Percentiles rank a stretch among this genome's conserved stretches.
These are phyloP conservation scores for Sicyos edulis DNA, from an alignment of 306 rosid genomes.

Conservation along the genomic window DNA sequence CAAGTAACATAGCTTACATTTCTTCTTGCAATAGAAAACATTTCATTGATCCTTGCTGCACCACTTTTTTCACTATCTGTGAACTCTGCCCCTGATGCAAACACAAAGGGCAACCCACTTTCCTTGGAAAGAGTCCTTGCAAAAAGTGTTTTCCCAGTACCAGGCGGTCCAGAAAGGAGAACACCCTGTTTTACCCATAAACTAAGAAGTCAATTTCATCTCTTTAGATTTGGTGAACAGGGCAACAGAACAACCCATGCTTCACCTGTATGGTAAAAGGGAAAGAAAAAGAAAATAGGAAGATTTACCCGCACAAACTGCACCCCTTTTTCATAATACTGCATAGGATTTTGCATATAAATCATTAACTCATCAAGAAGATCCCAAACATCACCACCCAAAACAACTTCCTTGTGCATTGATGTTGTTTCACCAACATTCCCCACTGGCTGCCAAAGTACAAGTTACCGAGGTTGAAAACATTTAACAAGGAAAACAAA, in stretches of 20 bases:
- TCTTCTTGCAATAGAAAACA: constrained; percentile 88
- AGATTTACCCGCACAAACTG: constrained; percentile 86
- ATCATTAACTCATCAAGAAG: constrained; percentile 96
- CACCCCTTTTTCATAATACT: constrained; percentile 79
- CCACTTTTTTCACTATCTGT: constrained; percentile 97
- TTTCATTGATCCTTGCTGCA: constrained; percentile 78
- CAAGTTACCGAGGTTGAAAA: constrained; percentile 16
- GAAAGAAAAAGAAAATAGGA: constrained; percentile 4
- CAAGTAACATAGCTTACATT: constrained; percentile 46
- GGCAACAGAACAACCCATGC: constrained; percentile 18
- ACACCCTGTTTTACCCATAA: constrained; percentile 62
- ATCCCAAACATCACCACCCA: constrained; percentile 99
- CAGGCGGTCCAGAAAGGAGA: constrained; percentile 98
- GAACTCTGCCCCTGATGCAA: constrained; percentile 97
- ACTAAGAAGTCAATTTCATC: constrained; percentile 24
- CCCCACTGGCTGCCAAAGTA: constrained; percentile 67
- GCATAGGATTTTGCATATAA: constrained; percentile 98
- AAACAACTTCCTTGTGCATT: constrained; percentile 83
- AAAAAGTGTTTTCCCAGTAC: constrained; percentile 97
- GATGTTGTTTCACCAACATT: constrained; percentile 74
- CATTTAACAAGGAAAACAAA: constrained; percentile 6
- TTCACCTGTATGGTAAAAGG: constrained; percentile 11
- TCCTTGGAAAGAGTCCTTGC: constrained; percentile 89
- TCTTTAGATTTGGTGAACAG: constrained; percentile 20
- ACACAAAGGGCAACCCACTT: constrained; percentile 93